phyloP scores from a whole-genome alignment of 768 basidiomycete species.

The Nidularia pulvinata region DNA sequence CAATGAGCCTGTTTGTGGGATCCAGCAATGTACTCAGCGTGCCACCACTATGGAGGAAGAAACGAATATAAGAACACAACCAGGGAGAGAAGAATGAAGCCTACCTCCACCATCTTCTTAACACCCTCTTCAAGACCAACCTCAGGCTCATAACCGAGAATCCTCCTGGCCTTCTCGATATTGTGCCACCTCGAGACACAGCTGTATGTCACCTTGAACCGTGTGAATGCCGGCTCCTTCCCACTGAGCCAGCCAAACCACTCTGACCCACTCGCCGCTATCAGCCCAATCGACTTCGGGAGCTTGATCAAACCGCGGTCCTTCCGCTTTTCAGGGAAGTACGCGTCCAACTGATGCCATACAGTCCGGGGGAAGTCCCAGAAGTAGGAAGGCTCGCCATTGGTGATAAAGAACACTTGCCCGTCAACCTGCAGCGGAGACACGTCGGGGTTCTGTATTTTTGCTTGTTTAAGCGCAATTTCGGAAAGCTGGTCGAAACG shows the following conservation, averaged over 20 bases:
- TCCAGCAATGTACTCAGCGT: constrained; percentile 33
- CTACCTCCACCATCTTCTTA: constrained; percentile 71
- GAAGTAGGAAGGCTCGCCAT: constrained; percentile 94
- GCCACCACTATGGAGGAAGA: constrained; percentile 53
- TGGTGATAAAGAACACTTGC: constrained; percentile 95
- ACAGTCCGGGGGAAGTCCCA: constrained; percentile 89
- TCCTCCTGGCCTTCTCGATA: constrained; percentile 89
- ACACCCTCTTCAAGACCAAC: constrained; percentile 90
- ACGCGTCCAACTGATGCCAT: constrained; percentile 70
- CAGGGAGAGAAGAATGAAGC: constrained; percentile 16
- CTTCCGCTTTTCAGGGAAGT: constrained; percentile 55
- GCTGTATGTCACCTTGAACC: constrained; percentile 79
- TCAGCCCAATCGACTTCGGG: constrained; percentile 64
- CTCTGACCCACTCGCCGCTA: constrained; percentile 74
- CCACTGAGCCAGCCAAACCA: constrained; percentile 72
- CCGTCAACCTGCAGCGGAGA: constrained; percentile 84
- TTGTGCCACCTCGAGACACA: constrained; percentile 88
- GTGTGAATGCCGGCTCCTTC: constrained; percentile 84
- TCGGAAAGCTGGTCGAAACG: constrained; percentile 83
- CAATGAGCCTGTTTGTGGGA: constrained; percentile 37
- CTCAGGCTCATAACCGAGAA: constrained; percentile 93
- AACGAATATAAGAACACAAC: background rate
- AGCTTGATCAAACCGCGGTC: constrained; percentile 40
- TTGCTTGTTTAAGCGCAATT: constrained; percentile 49
- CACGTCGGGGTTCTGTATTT: constrained; percentile 36